These are phyloP conservation scores for Primulina huaijiensis DNA, from an alignment of 257 asterid species.

Conservation along the genomic window DNA sequence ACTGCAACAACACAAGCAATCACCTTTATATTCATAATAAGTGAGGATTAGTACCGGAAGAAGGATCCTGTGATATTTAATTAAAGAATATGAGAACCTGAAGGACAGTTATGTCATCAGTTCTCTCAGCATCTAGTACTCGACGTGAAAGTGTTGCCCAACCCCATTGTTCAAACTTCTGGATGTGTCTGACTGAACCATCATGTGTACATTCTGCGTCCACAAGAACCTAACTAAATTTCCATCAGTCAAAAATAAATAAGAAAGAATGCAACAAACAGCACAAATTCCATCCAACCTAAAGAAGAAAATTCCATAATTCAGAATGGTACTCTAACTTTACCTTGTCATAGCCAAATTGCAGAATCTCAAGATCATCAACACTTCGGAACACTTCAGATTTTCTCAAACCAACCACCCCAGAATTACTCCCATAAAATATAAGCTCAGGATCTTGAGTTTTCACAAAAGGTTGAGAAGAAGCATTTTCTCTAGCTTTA, in stretches of 20 bases:
- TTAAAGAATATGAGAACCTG: constrained; percentile 45
- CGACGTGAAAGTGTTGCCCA: constrained; percentile 93
- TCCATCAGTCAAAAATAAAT: constrained; percentile 26
- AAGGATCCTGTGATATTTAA: neutral
- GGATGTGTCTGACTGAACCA: constrained; percentile 86
- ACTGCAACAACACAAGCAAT: constrained; percentile 42
- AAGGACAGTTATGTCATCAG: constrained; percentile 64
- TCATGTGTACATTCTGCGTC: constrained; percentile 99
- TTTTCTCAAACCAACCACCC: constrained; percentile 75
- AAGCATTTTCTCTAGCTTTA: constrained; percentile 41
- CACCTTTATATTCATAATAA: neutral
- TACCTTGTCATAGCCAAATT: constrained; percentile 83
- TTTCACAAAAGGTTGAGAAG: constrained; percentile 34
- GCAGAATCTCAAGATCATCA: constrained; percentile 37
- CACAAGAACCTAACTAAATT: constrained; percentile 67
- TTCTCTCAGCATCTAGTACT: constrained; percentile 86
- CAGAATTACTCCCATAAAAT: constrained; percentile 71
- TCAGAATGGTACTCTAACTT: neutral
- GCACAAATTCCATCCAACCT: neutral
- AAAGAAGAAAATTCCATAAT: constrained; percentile 9
- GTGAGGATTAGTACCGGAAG: neutral
- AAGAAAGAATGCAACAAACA: neutral
- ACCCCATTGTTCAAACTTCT: constrained; percentile 96
- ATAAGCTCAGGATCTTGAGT: constrained; percentile 78
- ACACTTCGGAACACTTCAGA: constrained; percentile 38